Evolutionary conservation across 2,329 filamentous ascomycete species (phyloP).

Genomic region (Zalaria sp.): DNA sequence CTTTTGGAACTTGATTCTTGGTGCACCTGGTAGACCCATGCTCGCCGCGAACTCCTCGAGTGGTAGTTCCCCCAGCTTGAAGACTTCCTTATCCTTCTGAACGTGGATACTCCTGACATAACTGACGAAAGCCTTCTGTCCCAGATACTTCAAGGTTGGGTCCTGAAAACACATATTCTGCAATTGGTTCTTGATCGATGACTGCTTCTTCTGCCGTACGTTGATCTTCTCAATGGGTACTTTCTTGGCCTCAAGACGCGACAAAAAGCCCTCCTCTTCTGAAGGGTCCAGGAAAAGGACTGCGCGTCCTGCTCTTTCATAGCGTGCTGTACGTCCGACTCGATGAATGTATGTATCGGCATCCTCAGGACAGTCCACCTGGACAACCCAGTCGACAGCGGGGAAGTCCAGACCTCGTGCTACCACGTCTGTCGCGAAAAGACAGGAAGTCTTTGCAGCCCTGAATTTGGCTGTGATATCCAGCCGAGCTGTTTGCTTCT

Average conservation of each 20-base stretch:
- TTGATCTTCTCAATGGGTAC: slow-evolving; percentile 80
- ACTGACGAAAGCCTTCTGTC: slow-evolving; percentile 88
- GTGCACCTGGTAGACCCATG: slow-evolving; percentile 77
- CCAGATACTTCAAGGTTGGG: slow-evolving; percentile 83
- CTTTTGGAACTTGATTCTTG: slow-evolving; percentile 85
- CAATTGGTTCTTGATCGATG: slow-evolving; percentile 68
- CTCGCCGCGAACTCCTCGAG: slow-evolving; percentile 76
- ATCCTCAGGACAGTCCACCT: slow-evolving; percentile 93
- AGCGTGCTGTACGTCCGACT: slow-evolving; percentile 87
- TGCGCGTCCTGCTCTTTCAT: slow-evolving; percentile 73
- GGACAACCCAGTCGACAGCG: slow-evolving; percentile 96
- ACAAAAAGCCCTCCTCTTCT: slow-evolving; percentile 85
- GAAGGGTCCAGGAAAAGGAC: slow-evolving; percentile 85
- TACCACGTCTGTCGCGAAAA: slow-evolving; percentile 92
- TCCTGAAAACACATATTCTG: slow-evolving; percentile 96
- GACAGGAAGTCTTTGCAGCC: slow-evolving; percentile 64
- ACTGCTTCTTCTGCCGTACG: slow-evolving; percentile 77
- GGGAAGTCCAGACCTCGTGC: slow-evolving; percentile 92
- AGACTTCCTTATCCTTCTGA: slow-evolving; percentile 84
- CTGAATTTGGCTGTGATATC: slow-evolving; percentile 81
- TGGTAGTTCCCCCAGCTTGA: slow-evolving; percentile 69
- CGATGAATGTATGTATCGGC: slow-evolving; percentile 96
- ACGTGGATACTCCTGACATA: slow-evolving; percentile 76
- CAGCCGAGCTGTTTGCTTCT: slow-evolving; percentile 78
- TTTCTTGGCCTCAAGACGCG: slow-evolving; percentile 73